A percentile compares a stretch with the other conserved stretches of the same genome.
Conservation (phyloP, 2,329 filamentous ascomycete species). For the Mariannaea sp. region DNA sequence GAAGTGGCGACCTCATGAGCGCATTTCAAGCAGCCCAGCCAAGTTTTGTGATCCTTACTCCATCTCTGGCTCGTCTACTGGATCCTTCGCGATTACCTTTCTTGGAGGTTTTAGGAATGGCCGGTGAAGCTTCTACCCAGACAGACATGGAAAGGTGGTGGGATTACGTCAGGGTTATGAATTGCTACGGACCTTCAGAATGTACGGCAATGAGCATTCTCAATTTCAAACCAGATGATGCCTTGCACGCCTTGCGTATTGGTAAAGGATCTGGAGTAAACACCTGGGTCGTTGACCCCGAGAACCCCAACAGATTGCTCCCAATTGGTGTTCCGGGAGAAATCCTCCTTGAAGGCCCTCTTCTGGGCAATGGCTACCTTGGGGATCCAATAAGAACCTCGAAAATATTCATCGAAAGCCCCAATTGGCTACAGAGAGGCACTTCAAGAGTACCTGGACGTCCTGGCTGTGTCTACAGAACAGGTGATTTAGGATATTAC, state of each 20-base stretch:
- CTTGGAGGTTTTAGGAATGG: neutral
- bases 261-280: neutral
- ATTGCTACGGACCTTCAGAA: neutral
- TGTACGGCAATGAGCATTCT: neutral
- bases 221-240: neutral
- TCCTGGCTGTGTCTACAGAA: constrained; percentile 46
- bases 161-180: neutral
- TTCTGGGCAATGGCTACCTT: constrained; percentile 26
- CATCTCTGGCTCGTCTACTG: constrained; percentile 13
- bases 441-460: neutral
- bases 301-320: constrained; percentile 3
- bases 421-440: neutral
- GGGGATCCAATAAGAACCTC: neutral
- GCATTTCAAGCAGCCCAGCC: constrained; percentile 18
- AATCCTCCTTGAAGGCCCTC: constrained; percentile 29
- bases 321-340: constrained; percentile 27
- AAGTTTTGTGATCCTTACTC: constrained; percentile 25
- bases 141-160: neutral
- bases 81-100: neutral
- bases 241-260: neutral
- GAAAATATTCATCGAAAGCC: neutral
- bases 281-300: constrained; percentile 24
- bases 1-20: constrained; percentile 26
- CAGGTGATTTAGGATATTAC: constrained; percentile 53
- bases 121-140: neutral